Evolutionary conservation across 176 grass and related monocot genomes (phyloP), one percentile per base, ranked within the genome.

Genomic region (Oryza nivara): DNA sequence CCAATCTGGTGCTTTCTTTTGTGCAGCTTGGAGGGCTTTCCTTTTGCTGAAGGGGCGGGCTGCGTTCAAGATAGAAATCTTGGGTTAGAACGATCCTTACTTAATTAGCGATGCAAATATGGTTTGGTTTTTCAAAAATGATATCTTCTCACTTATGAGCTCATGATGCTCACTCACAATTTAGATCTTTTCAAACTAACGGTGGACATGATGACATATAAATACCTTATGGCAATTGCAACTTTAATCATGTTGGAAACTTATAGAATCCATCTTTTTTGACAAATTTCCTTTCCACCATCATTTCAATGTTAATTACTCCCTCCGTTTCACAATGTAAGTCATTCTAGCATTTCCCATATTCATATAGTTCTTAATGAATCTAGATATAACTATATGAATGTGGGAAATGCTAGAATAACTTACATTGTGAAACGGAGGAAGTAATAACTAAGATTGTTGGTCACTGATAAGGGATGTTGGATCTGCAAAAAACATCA

Each of bases 1-100:
- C 96, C 93, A 25, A 99, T 99, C 80, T 99, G 96, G 85, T 99
- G 96, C 81, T 96, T 99, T 85, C 93, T 92, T 76, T 99, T 99
- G 20, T 94, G 93, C 72, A 99, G 61, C 77, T 99, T 99, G 2
- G 96, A 86, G 63, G 96, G 91, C 32, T 96, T 99, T 78, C 86
- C 96, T 52, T 99, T 99, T 25, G 48, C 64, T 5, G 93, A 99
- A 65, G 93, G 80, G 41, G 86, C 87, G 1, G 93, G 77, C 93
- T 99, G 88, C 64, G 51, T 45, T 15, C 14, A 83, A 77, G 5
- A 66, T 67, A 75, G 34, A 88, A 84, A 80, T 17, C 25, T 48
- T 69, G 19, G 23, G 64, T 79, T 60, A 90, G 77, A 12, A 78
- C 23, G 22, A 46, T 9, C 19, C 11, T 28, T 40, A 26, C 35